These are phyloP conservation scores for Ogataea naganishii DNA, from an alignment of 805 yeast genomes.

Conservation along the genomic window DNA sequence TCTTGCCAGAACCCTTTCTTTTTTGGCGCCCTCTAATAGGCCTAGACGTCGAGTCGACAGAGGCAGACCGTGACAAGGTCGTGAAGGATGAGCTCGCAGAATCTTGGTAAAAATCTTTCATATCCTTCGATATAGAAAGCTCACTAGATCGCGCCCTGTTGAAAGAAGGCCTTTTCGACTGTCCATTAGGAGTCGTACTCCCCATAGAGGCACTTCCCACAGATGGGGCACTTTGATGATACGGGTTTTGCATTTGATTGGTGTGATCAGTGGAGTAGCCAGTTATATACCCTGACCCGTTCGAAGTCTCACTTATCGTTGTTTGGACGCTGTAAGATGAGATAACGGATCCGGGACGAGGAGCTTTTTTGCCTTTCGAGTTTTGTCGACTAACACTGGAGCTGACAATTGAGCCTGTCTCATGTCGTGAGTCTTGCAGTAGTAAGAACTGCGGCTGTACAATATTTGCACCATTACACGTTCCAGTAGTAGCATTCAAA, in stretches of 20 bases:
- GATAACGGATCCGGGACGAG: constrained; percentile 42
- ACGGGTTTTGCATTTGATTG: background rate
- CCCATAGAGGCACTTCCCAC: constrained; percentile 1
- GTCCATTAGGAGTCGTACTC: constrained; percentile 3
- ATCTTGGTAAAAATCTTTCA: constrained; percentile 13
- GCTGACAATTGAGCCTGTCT: no score
- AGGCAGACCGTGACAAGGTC: constrained; percentile 24
- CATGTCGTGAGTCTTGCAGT: constrained; percentile 6
- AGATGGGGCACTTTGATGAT: constrained; percentile 2
- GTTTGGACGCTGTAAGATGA: constrained; percentile 44
- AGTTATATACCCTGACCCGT: constrained; percentile 29
- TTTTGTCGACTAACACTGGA: constrained; percentile 7
- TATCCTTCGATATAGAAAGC: constrained; percentile 17
- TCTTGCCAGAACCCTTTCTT: constrained; percentile 13
- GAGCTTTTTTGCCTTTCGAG: constrained; percentile 12
- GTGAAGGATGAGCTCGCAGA: constrained; percentile 26
- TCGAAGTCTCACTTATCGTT: constrained; percentile 43
- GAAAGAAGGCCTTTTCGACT: constrained; percentile 13
- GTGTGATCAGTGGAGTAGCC: constrained; percentile 26
- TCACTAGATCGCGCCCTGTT: constrained; percentile 25
- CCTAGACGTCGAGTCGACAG: constrained; percentile 25
- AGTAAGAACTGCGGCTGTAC: no score
- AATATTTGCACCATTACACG: no score
- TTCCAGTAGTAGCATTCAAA: no score
- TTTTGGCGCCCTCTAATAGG: constrained; percentile 18